These are phyloP conservation scores for Ceratobasidium sp. DNA, from an alignment of 1,284 basidiomycete genomes.

Conservation along the genomic window DNA sequence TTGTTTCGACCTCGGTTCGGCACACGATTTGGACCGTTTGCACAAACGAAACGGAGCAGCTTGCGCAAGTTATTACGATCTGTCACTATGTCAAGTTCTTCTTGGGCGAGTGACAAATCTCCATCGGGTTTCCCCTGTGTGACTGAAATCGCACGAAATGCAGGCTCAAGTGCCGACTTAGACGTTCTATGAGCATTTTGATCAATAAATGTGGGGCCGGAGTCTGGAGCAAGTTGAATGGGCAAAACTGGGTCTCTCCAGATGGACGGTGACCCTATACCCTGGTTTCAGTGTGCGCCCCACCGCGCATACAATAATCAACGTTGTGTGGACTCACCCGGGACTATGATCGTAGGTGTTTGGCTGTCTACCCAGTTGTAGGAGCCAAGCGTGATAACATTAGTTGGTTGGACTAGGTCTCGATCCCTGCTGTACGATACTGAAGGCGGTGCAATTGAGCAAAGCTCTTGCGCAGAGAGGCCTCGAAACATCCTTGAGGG, in stretches of 20 bases:
- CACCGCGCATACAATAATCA: too few relatives aligned
- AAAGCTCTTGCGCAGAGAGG: background rate
- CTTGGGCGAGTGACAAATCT: background rate
- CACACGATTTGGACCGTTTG: constrained; percentile 15
- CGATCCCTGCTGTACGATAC: background rate
- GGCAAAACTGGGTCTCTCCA: constrained; percentile 16
- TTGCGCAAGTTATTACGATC: constrained; percentile 29
- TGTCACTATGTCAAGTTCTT: constrained; percentile 16
- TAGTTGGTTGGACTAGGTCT: background rate
- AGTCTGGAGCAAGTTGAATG: constrained; percentile 1
- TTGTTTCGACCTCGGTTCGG: background rate
- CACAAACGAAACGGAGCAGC: constrained; percentile 14
- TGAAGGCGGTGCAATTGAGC: background rate
- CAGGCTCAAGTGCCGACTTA: constrained; percentile 6
- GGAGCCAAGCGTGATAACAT: constrained; percentile 2
- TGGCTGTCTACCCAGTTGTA: constrained; percentile 17
- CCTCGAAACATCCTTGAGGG: background rate
- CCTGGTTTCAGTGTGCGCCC: background rate
- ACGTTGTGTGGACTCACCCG: too few relatives aligned
- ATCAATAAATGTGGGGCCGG: constrained; percentile 16
- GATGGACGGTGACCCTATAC: background rate
- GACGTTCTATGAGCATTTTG: constrained; percentile 18
- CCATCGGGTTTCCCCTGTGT: background rate
- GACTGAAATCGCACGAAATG: constrained; percentile 13
- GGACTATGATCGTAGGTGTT: constrained; percentile 11